Conservation (phyloP, 306 rosid species). For the Begonia masoniana region DNA sequence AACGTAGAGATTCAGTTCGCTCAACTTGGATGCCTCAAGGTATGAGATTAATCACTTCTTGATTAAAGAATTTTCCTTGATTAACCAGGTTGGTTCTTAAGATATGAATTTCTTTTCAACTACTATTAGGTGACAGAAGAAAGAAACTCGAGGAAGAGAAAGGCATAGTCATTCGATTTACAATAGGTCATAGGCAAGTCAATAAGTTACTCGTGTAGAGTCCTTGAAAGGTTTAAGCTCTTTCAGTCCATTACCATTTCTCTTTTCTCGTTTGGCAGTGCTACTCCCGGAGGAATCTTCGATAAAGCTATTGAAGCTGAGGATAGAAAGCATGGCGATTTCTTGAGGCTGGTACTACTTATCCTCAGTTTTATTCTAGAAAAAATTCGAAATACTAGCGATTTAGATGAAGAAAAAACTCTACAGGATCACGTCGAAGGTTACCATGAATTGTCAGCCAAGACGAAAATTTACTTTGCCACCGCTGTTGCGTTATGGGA, state of each 20-base stretch:
- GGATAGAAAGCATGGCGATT: conserved; percentile 38
- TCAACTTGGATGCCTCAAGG: conserved; percentile 62
- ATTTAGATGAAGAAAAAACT: no score
- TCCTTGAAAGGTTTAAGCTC: not conserved
- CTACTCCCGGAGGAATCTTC: conserved; percentile 51
- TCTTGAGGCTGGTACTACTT: conserved; percentile 38
- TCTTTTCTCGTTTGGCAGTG: conserved; percentile 20
- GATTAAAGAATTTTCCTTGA: no score
- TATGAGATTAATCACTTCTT: conserved; percentile 1
- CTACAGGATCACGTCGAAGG: conserved; percentile 49
- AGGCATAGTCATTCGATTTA: conserved; percentile 42
- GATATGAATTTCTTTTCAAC: not conserved
- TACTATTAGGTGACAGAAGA: conserved; percentile 24
- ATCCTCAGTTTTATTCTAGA: not conserved
- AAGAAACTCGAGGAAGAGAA: conserved; percentile 49
- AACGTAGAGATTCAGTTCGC: conserved; percentile 48
- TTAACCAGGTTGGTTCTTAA: not conserved
- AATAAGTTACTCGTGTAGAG: not conserved
- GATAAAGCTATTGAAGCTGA: conserved; percentile 52
- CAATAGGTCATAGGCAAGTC: conserved; percentile 47
- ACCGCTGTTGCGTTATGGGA: conserved; percentile 43
- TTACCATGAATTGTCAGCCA: conserved; percentile 49
- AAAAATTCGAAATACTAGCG: not conserved
- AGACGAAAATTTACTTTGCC: conserved; percentile 40
- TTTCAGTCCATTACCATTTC: not conserved